phyloP scores from a whole-genome alignment of 176 grass and related monocot species.

The Canna indica region DNA sequence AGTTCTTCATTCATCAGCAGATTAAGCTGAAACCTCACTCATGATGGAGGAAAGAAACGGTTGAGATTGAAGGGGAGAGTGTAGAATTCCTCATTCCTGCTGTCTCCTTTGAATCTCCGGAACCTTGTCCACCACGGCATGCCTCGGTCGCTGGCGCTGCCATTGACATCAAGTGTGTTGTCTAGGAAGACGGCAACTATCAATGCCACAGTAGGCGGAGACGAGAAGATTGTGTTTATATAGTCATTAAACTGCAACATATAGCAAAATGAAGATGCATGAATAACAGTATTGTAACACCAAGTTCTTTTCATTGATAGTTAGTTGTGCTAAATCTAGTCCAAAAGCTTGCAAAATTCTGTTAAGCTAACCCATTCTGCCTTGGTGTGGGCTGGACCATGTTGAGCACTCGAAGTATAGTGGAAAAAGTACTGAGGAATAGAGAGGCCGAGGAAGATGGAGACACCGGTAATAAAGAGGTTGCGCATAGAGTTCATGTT shows the following conservation, averaged over 20 bases:
- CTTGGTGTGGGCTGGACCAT: constrained; percentile 71
- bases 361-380: constrained; percentile 69
- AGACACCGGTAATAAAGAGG: constrained; percentile 90
- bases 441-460: constrained; percentile 91
- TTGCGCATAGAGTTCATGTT: constrained; percentile 99
- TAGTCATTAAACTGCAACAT: constrained; percentile 95
- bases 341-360: neutral
- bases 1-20: neutral
- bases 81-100: constrained; percentile 96
- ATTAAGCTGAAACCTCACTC: neutral
- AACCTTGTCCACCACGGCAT: constrained; percentile 88
- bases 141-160: constrained; percentile 54
- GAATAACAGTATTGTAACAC: neutral
- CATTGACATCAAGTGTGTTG: constrained; percentile 80
- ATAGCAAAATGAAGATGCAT: neutral
- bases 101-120: constrained; percentile 84
- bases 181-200: constrained; percentile 82
- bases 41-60: constrained; percentile 88
- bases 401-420: constrained; percentile 57
- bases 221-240: constrained; percentile 99
- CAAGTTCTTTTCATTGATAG: neutral
- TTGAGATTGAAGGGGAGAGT: constrained; percentile 94
- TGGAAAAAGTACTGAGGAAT: constrained; percentile 97
- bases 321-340: neutral
- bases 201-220: constrained; percentile 76